Conservation (phyloP, 495 filamentous ascomycete genomes). For the Neurospora cerealis region DNA sequence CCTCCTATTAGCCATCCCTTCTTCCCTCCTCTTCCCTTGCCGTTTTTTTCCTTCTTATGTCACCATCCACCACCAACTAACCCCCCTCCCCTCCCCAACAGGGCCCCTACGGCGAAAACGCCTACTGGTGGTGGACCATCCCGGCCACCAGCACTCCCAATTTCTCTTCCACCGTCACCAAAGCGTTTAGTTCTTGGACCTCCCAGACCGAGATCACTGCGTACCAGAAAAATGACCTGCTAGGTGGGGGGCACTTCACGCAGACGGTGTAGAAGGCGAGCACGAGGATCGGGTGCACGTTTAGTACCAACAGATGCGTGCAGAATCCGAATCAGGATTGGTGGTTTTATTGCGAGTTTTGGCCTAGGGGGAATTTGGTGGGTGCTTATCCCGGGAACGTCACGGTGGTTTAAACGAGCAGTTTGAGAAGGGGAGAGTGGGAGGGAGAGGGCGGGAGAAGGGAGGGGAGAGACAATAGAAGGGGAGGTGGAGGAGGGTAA, state of each 20-base stretch:
- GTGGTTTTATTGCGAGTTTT: slow-evolving; percentile 17
- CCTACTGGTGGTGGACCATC: slow-evolving; percentile 8
- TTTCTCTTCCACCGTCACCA: not conserved
- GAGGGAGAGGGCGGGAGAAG: not conserved
- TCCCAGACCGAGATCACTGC: slow-evolving; percentile 7
- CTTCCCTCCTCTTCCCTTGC: not conserved
- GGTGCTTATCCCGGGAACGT: slow-evolving; percentile 10
- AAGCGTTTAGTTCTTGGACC: slow-evolving; percentile 8
- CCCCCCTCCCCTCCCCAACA: not conserved
- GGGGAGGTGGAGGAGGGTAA: too few species aligned
- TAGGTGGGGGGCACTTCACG: slow-evolving; percentile 12
- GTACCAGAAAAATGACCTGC: slow-evolving; percentile 3
- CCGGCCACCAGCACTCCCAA: slow-evolving; percentile 1
- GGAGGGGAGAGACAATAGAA: not conserved
- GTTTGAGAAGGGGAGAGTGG: not conserved
- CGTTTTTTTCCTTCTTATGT: not conserved
- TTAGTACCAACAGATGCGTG: slow-evolving; percentile 10
- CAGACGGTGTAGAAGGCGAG: slow-evolving; percentile 18
- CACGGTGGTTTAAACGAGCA: not conserved
- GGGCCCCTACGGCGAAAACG: slow-evolving; percentile 17
- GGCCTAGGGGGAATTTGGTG: slow-evolving; percentile 9
- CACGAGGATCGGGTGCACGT: slow-evolving; percentile 12
- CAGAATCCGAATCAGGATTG: slow-evolving; percentile 10
- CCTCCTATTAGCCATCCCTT: not conserved
- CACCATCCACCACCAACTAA: not conserved